Evolutionary conservation across 2,329 filamentous ascomycete species (phyloP).

Genomic region (Corniculantispora saksenae): DNA sequence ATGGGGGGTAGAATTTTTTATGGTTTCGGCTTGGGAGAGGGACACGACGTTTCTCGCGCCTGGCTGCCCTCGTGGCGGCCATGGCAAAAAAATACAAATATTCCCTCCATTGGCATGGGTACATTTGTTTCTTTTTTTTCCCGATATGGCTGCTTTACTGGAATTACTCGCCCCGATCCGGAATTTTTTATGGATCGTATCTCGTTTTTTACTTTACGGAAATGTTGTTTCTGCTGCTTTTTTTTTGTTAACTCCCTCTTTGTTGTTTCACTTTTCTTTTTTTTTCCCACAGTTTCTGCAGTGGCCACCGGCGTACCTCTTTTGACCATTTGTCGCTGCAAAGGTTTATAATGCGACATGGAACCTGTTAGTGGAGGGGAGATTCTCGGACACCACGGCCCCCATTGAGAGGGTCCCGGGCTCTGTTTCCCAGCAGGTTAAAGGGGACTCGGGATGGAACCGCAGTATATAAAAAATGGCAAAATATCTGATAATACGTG

Average conservation of each 20-base stretch:
- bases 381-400: not conserved
- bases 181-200: slow-evolving; percentile 15
- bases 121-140: slow-evolving; percentile 26
- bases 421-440: slow-evolving; percentile 16
- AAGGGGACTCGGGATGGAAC: slow-evolving; percentile 18
- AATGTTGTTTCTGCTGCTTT: slow-evolving; percentile 29
- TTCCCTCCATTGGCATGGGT: slow-evolving; percentile 32
- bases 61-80: not conserved
- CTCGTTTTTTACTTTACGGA: slow-evolving; percentile 28
- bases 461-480: slow-evolving; percentile 23
- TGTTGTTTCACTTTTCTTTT: slow-evolving; percentile 22
- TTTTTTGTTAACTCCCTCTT: slow-evolving; percentile 22
- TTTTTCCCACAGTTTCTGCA: slow-evolving; percentile 22
- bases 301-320: slow-evolving; percentile 18
- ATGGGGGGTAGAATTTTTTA: slow-evolving; percentile 12
- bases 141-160: slow-evolving; percentile 18
- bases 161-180: slow-evolving; percentile 17
- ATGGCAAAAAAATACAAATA: slow-evolving; percentile 10
- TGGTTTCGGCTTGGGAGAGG: slow-evolving; percentile 16
- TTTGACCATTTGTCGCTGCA: slow-evolving; percentile 8
- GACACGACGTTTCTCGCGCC: slow-evolving; percentile 14
- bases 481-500: slow-evolving; percentile 18
- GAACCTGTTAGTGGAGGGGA: slow-evolving; percentile 19
- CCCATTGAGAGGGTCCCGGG: slow-evolving; percentile 17
- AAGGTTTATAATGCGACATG: slow-evolving; percentile 22